Base-by-base conservation (phyloP, 805 yeast species). In the Sugiyamaella lignohabitans region DNA sequence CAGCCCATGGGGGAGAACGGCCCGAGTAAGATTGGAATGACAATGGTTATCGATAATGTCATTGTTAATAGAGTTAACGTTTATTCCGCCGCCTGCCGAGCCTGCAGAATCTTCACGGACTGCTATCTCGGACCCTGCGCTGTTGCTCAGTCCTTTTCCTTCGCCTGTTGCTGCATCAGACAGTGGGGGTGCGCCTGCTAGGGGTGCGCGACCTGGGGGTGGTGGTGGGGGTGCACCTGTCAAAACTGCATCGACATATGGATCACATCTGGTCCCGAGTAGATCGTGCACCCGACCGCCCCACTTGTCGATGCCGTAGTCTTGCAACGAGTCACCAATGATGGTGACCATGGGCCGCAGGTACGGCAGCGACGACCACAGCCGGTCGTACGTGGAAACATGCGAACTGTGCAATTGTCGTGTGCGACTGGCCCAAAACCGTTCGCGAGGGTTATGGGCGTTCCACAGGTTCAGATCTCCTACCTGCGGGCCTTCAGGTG, bases 401-500 rank as follows among this genome's bases (percentile, higher is more conserved):
- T 80, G 85, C 2, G 81, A 75, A 16, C 79, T 71, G 50, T 80
- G 84, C 50, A 80, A 64, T 56, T 80, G 86, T 59, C 85, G 69
- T 0, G 84, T 79, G 58, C 86, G 68, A 3, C 84, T 73, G 14
- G 85, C 86, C 85, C 86, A 80, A 56, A 80, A 70, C 52, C 80
- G 65, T 57, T 80, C 85, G 56, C 82, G 66, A 21, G 80, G 83
- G 56, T 79, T 78, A 52, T 76, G 70, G 42, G 66, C 66, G 54
- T 74, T 75, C 85, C 85, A 80, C 43, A 78, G 73, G 62, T 80
- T 80, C 61, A 80, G 72, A 57, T 80, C 85, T 56, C 84, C 79
- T 17, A 80, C 86, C 60, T 80, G 86, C 1, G 87, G 82, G 3
- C 85, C 85, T 54, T 80, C 79, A 2, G 84, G 80, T 1, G 84